Percentiles rank a stretch among this genome's conserved stretches.
Conservation (phyloP, 202 grass and related monocot species). For the Saccharum hybrid region DNA sequence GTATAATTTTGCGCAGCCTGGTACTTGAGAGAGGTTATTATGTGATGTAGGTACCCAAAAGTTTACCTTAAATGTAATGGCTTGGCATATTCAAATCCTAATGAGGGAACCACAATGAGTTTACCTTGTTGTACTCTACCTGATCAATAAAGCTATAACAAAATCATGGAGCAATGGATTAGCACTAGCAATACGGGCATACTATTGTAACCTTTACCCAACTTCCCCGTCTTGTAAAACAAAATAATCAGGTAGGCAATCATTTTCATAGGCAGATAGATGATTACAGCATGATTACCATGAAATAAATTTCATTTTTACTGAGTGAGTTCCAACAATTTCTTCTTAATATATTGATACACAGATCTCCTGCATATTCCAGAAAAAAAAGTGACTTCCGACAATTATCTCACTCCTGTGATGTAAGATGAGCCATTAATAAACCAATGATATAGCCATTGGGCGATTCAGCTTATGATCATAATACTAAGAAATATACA, state of each 20-base stretch:
- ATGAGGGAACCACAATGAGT: background rate
- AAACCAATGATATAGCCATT: background rate
- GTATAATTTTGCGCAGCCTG: background rate
- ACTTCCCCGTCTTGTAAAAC: background rate
- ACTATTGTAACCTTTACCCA: background rate
- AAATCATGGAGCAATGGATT: slow-evolving; percentile 10
- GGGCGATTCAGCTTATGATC: background rate
- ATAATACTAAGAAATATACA: background rate
- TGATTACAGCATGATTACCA: background rate
- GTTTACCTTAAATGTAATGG: background rate
- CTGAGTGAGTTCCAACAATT: background rate
- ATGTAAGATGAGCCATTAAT: background rate
- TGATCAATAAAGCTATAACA: background rate
- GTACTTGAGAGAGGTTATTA: slow-evolving; percentile 2
- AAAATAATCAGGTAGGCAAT: slow-evolving; percentile 2
- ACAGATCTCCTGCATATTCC: background rate
- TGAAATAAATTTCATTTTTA: background rate
- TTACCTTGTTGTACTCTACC: background rate
- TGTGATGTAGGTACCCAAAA: background rate
- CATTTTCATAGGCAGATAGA: background rate
- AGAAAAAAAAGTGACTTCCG: background rate
- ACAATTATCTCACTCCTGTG: background rate
- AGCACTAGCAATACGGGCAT: background rate
- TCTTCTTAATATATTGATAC: background rate
- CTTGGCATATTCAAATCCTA: background rate